A percentile compares a stretch with the other conserved stretches of the same genome.
Evolutionary conservation across 768 basidiomycete species (phyloP).

Genomic region (Mycena galopus): DNA sequence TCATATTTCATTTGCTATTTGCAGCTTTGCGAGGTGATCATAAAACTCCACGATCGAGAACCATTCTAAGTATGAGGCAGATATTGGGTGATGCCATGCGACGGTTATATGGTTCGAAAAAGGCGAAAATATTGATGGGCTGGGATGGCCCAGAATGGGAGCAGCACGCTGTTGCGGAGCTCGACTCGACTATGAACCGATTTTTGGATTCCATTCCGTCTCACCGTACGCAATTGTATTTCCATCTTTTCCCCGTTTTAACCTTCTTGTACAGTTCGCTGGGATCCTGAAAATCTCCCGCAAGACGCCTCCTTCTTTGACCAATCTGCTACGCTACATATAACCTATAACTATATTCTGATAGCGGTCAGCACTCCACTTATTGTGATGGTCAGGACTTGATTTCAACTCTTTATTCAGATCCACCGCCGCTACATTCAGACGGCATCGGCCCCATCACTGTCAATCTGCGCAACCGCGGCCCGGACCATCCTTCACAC

Average conservation of each 20-base stretch:
- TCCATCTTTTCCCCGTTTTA: not conserved
- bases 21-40: not conserved
- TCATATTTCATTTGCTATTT: not conserved
- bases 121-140: conserved; percentile 52
- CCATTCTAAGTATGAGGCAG: not conserved
- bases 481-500: conserved; percentile 62
- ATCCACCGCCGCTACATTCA: conserved; percentile 63
- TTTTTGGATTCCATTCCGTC: conserved; percentile 74
- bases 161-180: conserved; percentile 66
- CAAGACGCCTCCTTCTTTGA: conserved; percentile 50
- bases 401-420: conserved; percentile 44
- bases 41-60: too few species aligned
- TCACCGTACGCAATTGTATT: conserved; percentile 54
- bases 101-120: conserved; percentile 63
- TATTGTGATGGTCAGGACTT: conserved; percentile 49
- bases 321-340: conserved; percentile 54
- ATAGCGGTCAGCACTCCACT: conserved; percentile 51
- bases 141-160: conserved; percentile 69
- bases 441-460: conserved; percentile 53
- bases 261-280: conserved; percentile 38
- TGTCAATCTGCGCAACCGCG: conserved; percentile 67
- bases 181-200: conserved; percentile 71
- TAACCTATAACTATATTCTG: conserved; percentile 55
- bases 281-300: conserved; percentile 31
- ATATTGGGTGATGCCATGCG: conserved; percentile 72